Percentiles rank a stretch among this genome's conserved stretches.
Conservation (phyloP, 257 asterid species). For the Scutellaria baicalensis region DNA sequence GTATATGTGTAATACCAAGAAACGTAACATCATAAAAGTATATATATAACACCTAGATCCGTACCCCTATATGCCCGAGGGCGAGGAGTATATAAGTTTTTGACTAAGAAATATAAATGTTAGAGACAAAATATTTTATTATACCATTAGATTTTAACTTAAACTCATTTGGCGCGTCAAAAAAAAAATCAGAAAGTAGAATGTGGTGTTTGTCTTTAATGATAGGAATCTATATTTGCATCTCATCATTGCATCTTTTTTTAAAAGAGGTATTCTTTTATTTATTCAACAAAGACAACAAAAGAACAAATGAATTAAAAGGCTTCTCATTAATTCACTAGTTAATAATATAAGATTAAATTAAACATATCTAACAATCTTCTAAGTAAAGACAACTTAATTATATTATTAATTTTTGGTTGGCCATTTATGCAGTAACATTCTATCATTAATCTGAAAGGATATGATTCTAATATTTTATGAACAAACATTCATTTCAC, state of each 20-base stretch:
- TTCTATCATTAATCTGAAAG: not conserved
- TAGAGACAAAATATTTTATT: not conserved
- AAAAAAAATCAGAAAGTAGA: not conserved
- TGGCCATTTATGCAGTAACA: not conserved
- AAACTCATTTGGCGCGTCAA: not conserved
- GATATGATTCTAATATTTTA: not conserved
- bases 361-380: slow-evolving; percentile 8
- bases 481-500: not conserved
- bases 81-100: no score
- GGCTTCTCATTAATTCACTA: not conserved
- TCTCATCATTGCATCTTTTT: slow-evolving; percentile 20
- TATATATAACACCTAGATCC: no score
- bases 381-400: slow-evolving; percentile 27
- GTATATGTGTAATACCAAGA: no score
- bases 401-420: not conserved
- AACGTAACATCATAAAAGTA: no score
- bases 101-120: no score
- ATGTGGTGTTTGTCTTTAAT: slow-evolving; percentile 1
- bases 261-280: slow-evolving; percentile 7
- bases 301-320: not conserved
- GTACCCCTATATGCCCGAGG: no score
- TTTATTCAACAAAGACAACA: slow-evolving; percentile 9
- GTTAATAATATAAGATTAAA: not conserved
- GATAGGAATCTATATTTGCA: slow-evolving; percentile 6
- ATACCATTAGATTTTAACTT: not conserved